Evolutionary conservation across 208 protist genomes (phyloP), one percentile per base, ranked within the genome.

Genomic region (Leishmania turanica): DNA sequence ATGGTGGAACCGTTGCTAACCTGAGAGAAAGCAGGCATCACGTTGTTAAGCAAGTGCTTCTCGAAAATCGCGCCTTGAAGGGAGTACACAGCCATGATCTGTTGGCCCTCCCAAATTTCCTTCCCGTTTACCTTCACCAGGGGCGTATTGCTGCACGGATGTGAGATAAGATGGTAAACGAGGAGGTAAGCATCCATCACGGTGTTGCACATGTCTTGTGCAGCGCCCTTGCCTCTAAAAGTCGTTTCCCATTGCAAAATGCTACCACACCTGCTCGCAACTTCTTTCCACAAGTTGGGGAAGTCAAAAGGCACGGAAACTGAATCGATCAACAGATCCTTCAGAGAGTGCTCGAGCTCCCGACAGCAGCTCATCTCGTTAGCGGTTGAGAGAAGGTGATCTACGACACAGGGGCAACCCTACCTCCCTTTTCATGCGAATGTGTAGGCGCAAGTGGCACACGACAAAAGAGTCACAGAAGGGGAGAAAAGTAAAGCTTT

Each of bases 161-260:
- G 86, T 0, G 89, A 90, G 19, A 85, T 77, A 21, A 92, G 78
- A 49, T 92, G 89, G 60, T 92, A 90, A 47, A 90, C 89, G 21
- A 92, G 81, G 19, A 78, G 53, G 74, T 89, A 87, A 7, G 82
- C 82, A 42, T 82, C 78, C 78, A 82, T 77, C 21, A 88, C 79
- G 1, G 79, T 81, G 71, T 88, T 78, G 66, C 77, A 84, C 65
- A 91, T 84, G 2, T 78, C 70, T 49, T 90, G 84, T 15, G 84
- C 49, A 11, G 77, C 78, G 60, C 62, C 80, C 27, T 83, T 37
- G 45, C 68, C 64, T 3, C 27, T 54, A 68, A 78, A 81, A 1
- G 51, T 37, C 6, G 69, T 40, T 31, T 85, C 85, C 85, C 84
- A 89, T 19, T 80, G 56, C n/a, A 91, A 40, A n/a, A 91, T 80